phyloP scores from a whole-genome alignment of 495 filamentous ascomycete genomes.

The Rhypophila decipiens region DNA sequence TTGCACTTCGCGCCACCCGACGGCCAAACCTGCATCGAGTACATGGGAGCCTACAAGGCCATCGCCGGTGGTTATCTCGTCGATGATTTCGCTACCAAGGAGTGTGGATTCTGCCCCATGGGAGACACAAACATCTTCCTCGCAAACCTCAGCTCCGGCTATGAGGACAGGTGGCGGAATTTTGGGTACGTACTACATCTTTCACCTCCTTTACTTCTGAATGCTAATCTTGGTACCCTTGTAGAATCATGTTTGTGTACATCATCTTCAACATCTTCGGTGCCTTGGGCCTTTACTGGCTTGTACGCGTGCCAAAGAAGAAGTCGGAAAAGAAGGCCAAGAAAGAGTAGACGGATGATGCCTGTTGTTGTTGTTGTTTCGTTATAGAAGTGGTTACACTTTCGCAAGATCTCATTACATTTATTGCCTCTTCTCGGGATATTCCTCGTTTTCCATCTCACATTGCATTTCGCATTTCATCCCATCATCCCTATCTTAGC shows the following conservation, averaged over 20 bases:
- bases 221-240: background rate
- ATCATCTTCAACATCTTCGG: conserved; percentile 71
- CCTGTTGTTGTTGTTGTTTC: no score
- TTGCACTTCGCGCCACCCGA: conserved; percentile 47
- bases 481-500: no score
- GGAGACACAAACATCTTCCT: conserved; percentile 59
- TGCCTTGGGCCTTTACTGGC: conserved; percentile 72
- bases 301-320: conserved; percentile 69
- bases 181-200: conserved; percentile 43
- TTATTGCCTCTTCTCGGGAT: no score
- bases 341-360: conserved; percentile 17
- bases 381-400: no score
- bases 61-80: conserved; percentile 46
- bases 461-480: no score
- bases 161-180: conserved; percentile 59
- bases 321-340: conserved; percentile 24
- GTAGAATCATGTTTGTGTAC: conserved; percentile 54
- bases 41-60: conserved; percentile 47
- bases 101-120: conserved; percentile 60
- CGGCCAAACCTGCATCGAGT: conserved; percentile 51
- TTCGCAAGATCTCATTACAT: no score
- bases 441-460: no score
- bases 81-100: conserved; percentile 40
- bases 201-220: background rate
- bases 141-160: conserved; percentile 38